phyloP scores from a whole-genome alignment of 2,329 filamentous ascomycete genomes.

The Dichotomopilus funicola region DNA sequence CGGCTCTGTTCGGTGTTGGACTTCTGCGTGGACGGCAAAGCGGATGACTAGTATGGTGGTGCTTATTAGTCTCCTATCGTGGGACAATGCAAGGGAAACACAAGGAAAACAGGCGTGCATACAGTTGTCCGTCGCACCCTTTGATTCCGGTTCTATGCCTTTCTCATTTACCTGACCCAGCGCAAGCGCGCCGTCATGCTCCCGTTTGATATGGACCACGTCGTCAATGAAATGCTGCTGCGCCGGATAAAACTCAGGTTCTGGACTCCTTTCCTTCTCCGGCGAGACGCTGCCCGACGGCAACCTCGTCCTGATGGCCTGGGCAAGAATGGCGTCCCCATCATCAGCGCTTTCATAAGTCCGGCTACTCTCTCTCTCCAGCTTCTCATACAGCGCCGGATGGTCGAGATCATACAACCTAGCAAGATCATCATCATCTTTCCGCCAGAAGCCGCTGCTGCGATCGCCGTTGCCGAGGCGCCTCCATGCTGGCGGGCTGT shows the following conservation, averaged over 20 bases:
- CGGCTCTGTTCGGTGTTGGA: conserved; percentile 78
- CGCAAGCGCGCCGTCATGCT: conserved; percentile 29
- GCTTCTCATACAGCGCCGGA: conserved; percentile 19
- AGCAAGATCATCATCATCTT: conserved; percentile 47
- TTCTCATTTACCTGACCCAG: conserved; percentile 13
- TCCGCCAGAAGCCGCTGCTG: conserved; percentile 55
- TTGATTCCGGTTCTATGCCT: conserved; percentile 20
- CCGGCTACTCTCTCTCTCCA: conserved; percentile 29
- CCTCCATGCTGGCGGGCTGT: conserved; percentile 55
- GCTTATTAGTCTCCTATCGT: not conserved
- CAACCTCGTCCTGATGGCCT: conserved; percentile 48
- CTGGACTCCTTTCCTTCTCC: conserved; percentile 46
- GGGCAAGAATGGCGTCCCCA: conserved; percentile 39
- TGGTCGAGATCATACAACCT: conserved; percentile 33
- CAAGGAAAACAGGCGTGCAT: conserved; percentile 25
- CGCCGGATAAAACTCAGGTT: conserved; percentile 28
- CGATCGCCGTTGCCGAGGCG: conserved; percentile 53
- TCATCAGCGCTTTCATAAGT: conserved; percentile 32
- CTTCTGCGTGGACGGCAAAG: conserved; percentile 79
- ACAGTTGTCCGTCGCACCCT: conserved; percentile 44
- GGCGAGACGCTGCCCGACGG: conserved; percentile 52
- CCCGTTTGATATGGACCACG: conserved; percentile 28
- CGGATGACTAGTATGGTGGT: conserved; percentile 60
- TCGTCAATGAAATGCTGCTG: conserved; percentile 17
- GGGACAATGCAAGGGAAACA: conserved; percentile 8